Conservation (phyloP, 202 grass and related monocot genomes). For the Carex arenaria region DNA sequence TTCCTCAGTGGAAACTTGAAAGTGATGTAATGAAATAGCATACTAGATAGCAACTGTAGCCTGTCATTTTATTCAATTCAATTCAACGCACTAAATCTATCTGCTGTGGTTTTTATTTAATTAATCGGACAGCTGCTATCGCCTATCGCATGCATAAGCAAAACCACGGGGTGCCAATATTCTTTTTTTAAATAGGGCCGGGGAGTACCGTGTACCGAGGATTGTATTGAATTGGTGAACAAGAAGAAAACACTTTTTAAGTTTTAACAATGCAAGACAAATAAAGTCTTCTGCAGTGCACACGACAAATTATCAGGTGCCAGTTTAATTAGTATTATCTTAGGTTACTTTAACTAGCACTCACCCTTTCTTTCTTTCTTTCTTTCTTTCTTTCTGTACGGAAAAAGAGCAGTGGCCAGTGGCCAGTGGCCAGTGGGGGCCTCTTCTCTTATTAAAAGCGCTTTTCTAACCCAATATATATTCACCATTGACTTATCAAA, state of each 20-base stretch:
- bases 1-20: neutral
- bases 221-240: neutral
- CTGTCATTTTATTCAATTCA: neutral
- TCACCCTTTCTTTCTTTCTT: neutral
- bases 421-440: too few species aligned
- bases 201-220: too few species aligned
- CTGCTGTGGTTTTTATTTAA: neutral
- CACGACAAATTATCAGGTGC: neutral
- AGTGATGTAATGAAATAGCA: neutral
- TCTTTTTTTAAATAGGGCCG: neutral
- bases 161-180: neutral
- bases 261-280: too few species aligned
- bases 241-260: neutral
- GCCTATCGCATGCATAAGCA: neutral
- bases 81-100: neutral
- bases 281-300: too few species aligned
- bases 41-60: too few species aligned
- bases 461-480: too few species aligned
- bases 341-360: neutral
- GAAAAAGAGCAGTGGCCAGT: neutral
- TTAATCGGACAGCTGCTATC: neutral
- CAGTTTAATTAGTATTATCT: neutral
- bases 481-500: too few species aligned
- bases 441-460: too few species aligned
- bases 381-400: too few species aligned